phyloP scores from a whole-genome alignment of 2,329 filamentous ascomycete species.

The Grosmannia penicillata region DNA sequence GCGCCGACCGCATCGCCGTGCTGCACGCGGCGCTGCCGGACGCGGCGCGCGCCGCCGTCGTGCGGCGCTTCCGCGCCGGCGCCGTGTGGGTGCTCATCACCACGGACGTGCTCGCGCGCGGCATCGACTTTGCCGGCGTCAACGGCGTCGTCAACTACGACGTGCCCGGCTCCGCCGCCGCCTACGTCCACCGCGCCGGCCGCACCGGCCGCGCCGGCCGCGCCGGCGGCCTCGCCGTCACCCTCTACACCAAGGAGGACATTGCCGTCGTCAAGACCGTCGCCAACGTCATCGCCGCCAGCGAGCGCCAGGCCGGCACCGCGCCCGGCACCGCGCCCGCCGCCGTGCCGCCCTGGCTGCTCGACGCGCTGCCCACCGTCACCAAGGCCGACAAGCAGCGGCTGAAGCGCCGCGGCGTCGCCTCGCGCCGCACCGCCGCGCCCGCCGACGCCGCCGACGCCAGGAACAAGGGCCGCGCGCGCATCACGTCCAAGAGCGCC shows the following conservation, averaged over 20 bases:
- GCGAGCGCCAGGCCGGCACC: slow-evolving; percentile 51
- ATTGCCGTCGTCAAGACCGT: slow-evolving; percentile 79
- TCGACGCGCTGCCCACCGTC: slow-evolving; percentile 73
- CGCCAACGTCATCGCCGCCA: slow-evolving; percentile 78
- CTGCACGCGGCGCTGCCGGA: slow-evolving; percentile 79
- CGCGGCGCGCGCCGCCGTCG: slow-evolving; percentile 59
- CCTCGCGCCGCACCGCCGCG: slow-evolving; percentile 37
- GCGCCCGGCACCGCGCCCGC: too few relatives aligned
- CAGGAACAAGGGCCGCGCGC: slow-evolving; percentile 26
- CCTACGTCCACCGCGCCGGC: slow-evolving; percentile 87
- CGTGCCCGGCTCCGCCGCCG: slow-evolving; percentile 77
- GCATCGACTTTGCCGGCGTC: slow-evolving; percentile 87
- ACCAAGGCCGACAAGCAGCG: slow-evolving; percentile 73
- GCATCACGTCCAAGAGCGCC: slow-evolving; percentile 73
- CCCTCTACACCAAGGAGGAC: slow-evolving; percentile 91
- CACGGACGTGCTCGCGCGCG: slow-evolving; percentile 81
- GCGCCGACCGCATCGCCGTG: slow-evolving; percentile 70
- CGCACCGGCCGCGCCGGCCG: slow-evolving; percentile 80
- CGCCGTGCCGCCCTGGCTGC: slow-evolving; percentile 63
- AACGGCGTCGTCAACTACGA: slow-evolving; percentile 98
- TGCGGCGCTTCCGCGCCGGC: slow-evolving; percentile 78
- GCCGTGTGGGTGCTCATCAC: slow-evolving; percentile 96
- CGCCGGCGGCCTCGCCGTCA: slow-evolving; percentile 78
- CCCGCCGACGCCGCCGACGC: slow-evolving; percentile 10
- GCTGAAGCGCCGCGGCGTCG: slow-evolving; percentile 69